Percentiles rank a stretch among this genome's conserved stretches.
These are phyloP conservation scores for Yamadazyma atmosphaerica DNA, from an alignment of 1,139 yeast species.

Conservation along the genomic window DNA sequence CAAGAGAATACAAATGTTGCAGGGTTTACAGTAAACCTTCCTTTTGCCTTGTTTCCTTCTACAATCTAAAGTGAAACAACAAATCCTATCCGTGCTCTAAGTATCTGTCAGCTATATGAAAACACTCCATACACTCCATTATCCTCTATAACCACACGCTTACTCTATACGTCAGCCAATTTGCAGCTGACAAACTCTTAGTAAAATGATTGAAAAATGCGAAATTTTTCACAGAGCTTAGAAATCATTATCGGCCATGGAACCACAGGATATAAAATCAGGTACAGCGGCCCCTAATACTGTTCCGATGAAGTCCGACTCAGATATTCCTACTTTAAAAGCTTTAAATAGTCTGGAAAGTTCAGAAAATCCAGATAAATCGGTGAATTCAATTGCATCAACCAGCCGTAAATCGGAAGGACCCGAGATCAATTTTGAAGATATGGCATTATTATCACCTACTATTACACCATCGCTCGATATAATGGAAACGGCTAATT, in stretches of 20 bases:
- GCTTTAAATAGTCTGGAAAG: background rate
- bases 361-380: no score
- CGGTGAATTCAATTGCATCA: no score
- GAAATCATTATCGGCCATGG: background rate
- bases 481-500: constrained; percentile 14
- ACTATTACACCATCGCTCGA: constrained; percentile 29
- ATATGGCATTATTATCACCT: constrained; percentile 40
- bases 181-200: background rate
- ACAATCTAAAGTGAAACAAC: no score
- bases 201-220: background rate
- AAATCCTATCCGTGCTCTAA: no score
- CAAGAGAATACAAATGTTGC: no score
- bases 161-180: no score
- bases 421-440: constrained; percentile 15
- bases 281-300: background rate
- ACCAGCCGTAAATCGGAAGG: background rate
- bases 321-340: background rate
- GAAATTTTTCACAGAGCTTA: constrained; percentile 1
- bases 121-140: no score
- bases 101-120: background rate
- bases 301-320: background rate
- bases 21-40: no score
- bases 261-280: background rate
- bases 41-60: no score
- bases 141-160: no score